Evolutionary conservation across 768 basidiomycete genomes (phyloP).

Genomic region (Pleurotus giganteus): DNA sequence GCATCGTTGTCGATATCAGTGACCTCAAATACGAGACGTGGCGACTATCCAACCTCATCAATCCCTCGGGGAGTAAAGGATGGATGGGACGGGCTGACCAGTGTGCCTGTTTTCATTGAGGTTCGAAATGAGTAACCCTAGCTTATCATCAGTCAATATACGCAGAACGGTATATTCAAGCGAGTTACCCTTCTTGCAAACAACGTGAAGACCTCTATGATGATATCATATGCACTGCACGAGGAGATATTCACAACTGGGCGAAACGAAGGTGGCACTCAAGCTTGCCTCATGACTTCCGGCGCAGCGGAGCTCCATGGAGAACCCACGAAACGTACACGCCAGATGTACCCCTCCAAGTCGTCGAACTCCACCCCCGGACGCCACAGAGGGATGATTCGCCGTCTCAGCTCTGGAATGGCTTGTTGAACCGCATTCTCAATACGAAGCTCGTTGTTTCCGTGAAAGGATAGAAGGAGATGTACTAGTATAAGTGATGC

Average conservation of each 20-base stretch:
- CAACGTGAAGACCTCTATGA: constrained; percentile 57
- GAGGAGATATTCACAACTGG: constrained; percentile 10
- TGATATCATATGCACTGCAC: constrained; percentile 56
- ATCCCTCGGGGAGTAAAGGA: background rate
- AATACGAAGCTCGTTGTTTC: constrained; percentile 61
- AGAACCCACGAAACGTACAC: constrained; percentile 59
- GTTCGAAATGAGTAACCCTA: constrained; percentile 78
- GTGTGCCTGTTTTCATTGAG: constrained; percentile 52
- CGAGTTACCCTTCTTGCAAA: constrained; percentile 52
- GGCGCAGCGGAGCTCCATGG: constrained; percentile 66
- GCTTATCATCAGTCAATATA: constrained; percentile 13
- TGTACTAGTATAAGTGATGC: constrained; percentile 45
- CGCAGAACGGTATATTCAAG: constrained; percentile 6
- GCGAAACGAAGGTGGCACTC: background rate
- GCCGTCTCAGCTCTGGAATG: constrained; percentile 55
- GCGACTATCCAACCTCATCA: background rate
- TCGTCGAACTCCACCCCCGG: constrained; percentile 55
- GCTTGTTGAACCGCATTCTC: constrained; percentile 50
- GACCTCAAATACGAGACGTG: constrained; percentile 12
- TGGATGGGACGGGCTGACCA: constrained; percentile 35
- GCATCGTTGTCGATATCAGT: constrained; percentile 44
- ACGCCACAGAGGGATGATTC: constrained; percentile 64
- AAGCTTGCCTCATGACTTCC: constrained; percentile 49
- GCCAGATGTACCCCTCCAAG: constrained; percentile 46
- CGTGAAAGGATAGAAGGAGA: constrained; percentile 68